These are phyloP conservation scores for Wickerhamiella brachini DNA, from an alignment of 805 yeast species.

Conservation along the genomic window DNA sequence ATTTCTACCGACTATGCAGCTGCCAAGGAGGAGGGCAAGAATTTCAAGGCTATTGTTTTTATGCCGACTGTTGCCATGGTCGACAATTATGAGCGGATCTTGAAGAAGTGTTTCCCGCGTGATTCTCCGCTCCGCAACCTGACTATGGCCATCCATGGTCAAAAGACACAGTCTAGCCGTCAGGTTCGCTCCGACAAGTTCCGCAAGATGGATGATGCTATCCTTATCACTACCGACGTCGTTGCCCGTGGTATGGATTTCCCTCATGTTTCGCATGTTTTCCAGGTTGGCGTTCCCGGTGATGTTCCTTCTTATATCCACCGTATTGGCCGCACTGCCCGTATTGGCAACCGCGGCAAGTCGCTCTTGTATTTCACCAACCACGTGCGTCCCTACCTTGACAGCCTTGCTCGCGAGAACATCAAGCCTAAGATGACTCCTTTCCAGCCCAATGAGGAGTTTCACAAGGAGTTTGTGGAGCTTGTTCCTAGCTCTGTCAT, in stretches of 20 bases:
- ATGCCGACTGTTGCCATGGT: constrained; percentile 64
- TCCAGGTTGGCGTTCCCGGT: constrained; percentile 67
- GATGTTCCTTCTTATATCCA: constrained; percentile 75
- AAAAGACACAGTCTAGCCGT: constrained; percentile 55
- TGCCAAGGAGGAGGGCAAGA: constrained; percentile 13
- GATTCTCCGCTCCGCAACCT: constrained; percentile 2
- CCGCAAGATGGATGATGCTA: constrained; percentile 34
- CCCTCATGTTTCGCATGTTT: constrained; percentile 72
- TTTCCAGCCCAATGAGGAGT: constrained; percentile 12
- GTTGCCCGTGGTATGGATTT: constrained; percentile 96
- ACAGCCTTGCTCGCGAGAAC: constrained; percentile 28
- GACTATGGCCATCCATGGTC: constrained; percentile 45
- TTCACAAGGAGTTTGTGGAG: constrained; percentile 7
- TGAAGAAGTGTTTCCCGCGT: constrained; percentile 21
- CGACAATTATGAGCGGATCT: constrained; percentile 37
- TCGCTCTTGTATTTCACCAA: constrained; percentile 48
- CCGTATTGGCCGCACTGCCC: constrained; percentile 91
- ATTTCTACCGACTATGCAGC: constrained; percentile 29
- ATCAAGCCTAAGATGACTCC: constrained; percentile 31
- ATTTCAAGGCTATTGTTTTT: constrained; percentile 70
- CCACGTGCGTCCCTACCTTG: constrained; percentile 43
- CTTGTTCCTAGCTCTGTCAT: constrained; percentile 9
- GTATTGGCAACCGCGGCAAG: constrained; percentile 72
- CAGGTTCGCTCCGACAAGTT: constrained; percentile 43
- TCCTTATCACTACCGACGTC: constrained; percentile 78